These are phyloP conservation scores for Kitagawia praeruptora DNA, from an alignment of 129 eudicot genomes.

Conservation along the genomic window DNA sequence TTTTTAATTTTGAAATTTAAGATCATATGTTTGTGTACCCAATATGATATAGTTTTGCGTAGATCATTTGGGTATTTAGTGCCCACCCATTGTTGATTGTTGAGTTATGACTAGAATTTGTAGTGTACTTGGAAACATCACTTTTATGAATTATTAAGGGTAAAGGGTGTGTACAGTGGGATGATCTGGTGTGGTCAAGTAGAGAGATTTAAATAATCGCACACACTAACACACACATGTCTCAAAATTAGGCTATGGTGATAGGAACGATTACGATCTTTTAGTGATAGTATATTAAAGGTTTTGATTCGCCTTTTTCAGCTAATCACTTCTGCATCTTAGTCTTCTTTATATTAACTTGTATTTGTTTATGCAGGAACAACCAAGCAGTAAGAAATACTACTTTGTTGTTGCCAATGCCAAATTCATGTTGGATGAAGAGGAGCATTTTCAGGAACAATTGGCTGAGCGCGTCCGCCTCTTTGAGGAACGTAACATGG, in stretches of 20 bases:
- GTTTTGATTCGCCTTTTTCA: not conserved
- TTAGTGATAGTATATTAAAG: not conserved
- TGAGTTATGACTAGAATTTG: too few species aligned
- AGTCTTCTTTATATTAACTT: not conserved
- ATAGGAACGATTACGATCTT: not conserved
- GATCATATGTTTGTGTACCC: not conserved
- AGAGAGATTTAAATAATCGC: too few species aligned
- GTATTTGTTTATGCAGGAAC: constrained; percentile 27
- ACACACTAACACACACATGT: too few species aligned
- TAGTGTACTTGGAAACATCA: too few species aligned
- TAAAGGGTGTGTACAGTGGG: too few species aligned
- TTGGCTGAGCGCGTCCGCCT: constrained; percentile 60
- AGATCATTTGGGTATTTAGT: not conserved
- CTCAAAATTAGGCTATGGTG: not conserved
- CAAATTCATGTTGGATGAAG: constrained; percentile 96
- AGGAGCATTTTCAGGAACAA: constrained; percentile 90
- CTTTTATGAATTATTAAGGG: too few species aligned
- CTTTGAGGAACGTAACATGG: constrained; percentile 59
- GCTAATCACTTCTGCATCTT: not conserved
- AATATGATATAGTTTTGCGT: not conserved
- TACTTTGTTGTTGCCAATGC: constrained; percentile 94
- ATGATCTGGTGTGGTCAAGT: too few species aligned
- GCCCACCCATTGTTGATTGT: not conserved
- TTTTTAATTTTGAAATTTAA: not conserved
- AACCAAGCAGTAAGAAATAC: constrained; percentile 42